Evolutionary conservation across 768 basidiomycete genomes (phyloP).

Genomic region (Cyathus striatus): DNA sequence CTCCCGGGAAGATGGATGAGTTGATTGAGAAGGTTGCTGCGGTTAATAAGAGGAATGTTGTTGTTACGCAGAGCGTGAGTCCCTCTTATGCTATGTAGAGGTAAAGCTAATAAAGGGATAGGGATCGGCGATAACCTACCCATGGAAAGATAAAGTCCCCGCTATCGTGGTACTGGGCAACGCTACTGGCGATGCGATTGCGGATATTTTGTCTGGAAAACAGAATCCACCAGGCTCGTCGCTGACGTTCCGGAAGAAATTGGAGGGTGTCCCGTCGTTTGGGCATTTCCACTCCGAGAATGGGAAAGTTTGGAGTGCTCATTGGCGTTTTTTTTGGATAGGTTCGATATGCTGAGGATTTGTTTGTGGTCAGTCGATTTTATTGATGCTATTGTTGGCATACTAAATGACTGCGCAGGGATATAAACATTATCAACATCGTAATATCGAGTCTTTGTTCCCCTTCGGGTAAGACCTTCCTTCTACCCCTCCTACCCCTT

Average conservation of each 20-base stretch:
- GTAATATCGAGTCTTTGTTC: constrained; percentile 58
- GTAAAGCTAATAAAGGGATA: constrained; percentile 17
- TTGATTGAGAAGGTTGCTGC: constrained; percentile 58
- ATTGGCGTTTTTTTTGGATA: constrained; percentile 8
- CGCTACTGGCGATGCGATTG: constrained; percentile 75
- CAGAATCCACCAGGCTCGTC: constrained; percentile 76
- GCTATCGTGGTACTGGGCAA: constrained; percentile 79
- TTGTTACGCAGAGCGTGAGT: constrained; percentile 69
- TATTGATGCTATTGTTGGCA: not conserved
- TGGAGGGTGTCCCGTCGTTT: constrained; percentile 67
- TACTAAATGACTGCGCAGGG: constrained; percentile 35
- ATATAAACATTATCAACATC: constrained; percentile 73
- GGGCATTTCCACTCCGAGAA: constrained; percentile 69
- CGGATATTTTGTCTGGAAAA: constrained; percentile 75
- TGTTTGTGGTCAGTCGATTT: constrained; percentile 53
- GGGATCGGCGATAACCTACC: constrained; percentile 74
- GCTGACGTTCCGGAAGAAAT: constrained; percentile 70
- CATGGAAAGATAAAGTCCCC: constrained; percentile 67
- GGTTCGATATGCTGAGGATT: constrained; percentile 62
- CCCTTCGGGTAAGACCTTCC: constrained; percentile 59
- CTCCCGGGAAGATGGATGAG: constrained; percentile 77
- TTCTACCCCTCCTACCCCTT: too few species aligned
- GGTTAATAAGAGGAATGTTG: constrained; percentile 65
- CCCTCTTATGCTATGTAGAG: not conserved
- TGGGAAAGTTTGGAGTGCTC: constrained; percentile 37